Conservation (phyloP, 495 filamentous ascomycete species). For the Cladorrhinum samala region DNA sequence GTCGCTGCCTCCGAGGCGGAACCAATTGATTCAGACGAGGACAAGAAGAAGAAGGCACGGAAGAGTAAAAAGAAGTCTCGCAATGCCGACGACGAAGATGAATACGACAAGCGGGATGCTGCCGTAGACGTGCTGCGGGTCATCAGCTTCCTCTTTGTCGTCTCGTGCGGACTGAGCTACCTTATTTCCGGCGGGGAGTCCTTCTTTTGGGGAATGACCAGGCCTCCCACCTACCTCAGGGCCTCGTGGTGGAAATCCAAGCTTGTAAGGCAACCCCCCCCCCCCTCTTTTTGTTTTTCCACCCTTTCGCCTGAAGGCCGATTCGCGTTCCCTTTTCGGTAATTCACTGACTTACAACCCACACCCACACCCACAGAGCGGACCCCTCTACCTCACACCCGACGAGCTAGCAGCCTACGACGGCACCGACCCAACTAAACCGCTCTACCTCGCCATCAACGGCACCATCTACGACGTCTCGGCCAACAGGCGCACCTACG, state of each 20-base stretch:
- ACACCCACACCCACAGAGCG: conserved; percentile 19
- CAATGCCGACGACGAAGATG: conserved; percentile 35
- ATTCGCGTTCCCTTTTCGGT: too few relatives aligned
- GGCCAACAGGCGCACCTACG: conserved; percentile 67
- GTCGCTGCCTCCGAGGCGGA: background rate
- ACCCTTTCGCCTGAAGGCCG: too few relatives aligned
- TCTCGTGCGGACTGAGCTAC: conserved; percentile 68
- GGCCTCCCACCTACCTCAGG: conserved; percentile 64
- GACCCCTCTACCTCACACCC: conserved; percentile 59
- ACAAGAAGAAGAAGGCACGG: conserved; percentile 4
- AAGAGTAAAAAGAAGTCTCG: conserved; percentile 17
- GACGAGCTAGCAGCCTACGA: conserved; percentile 67
- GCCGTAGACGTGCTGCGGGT: conserved; percentile 72
- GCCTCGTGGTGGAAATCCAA: conserved; percentile 56
- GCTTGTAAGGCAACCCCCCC: conserved; percentile 45
- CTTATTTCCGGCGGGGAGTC: conserved; percentile 67
- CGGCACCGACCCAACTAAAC: conserved; percentile 65
- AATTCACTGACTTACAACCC: background rate
- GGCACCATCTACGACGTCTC: conserved; percentile 92
- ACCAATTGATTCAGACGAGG: conserved; percentile 10
- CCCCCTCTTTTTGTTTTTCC: background rate
- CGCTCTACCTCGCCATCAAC: conserved; percentile 90
- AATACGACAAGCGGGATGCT: conserved; percentile 31
- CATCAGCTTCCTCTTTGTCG: conserved; percentile 59
- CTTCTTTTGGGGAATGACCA: conserved; percentile 46